These are phyloP conservation scores for Sonneratia caseolaris DNA, from an alignment of 345 rosid genomes.

Conservation along the genomic window DNA sequence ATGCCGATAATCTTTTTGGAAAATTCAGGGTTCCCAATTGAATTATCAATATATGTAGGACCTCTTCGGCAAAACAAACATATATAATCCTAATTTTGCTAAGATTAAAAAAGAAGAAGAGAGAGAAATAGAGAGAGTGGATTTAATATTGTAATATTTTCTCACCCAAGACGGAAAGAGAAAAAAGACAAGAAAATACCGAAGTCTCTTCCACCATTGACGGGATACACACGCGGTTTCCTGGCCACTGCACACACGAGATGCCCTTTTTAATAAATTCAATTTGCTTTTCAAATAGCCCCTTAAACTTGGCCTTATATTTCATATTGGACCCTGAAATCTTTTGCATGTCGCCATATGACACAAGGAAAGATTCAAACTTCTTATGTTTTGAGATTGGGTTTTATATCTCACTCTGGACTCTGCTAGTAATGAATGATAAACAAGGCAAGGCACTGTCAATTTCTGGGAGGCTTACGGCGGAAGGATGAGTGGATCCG, in stretches of 20 bases:
- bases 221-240: conserved; percentile 12
- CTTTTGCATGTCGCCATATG: no score
- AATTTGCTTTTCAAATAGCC: background rate
- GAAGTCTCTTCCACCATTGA: conserved; percentile 18
- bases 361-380: no score
- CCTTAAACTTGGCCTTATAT: background rate
- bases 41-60: no score
- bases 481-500: conserved; percentile 30
- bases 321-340: background rate
- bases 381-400: background rate
- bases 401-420: background rate
- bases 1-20: no score
- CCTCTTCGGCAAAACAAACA: no score
- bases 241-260: conserved; percentile 17
- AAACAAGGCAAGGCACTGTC: background rate
- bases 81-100: no score
- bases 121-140: no score
- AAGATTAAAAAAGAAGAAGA: background rate
- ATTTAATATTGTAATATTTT: no score
- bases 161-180: background rate
- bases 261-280: background rate
- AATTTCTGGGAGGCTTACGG: conserved; percentile 4
- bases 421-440: background rate
- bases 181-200: conserved; percentile 14
- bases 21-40: no score